Conservation (phyloP, 441 rosid genomes). For the Geranium incanum region DNA sequence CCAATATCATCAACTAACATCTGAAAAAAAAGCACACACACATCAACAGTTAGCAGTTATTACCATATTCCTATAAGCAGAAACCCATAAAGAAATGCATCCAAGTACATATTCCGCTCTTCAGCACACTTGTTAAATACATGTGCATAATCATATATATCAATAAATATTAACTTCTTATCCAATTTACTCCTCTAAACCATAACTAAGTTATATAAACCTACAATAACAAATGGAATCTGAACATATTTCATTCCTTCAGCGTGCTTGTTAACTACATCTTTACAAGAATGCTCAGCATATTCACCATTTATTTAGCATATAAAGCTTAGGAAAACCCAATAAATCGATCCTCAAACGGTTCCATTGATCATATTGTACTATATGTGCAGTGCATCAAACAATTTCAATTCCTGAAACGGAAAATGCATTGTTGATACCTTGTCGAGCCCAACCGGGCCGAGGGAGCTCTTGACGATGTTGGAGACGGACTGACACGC, state of each 20-base stretch:
- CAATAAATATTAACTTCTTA: too few species aligned
- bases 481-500: slow-evolving; percentile 95
- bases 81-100: neutral
- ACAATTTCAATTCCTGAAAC: neutral
- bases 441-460: slow-evolving; percentile 98
- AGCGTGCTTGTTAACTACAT: neutral
- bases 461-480: slow-evolving; percentile 91
- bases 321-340: too few species aligned
- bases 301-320: too few species aligned
- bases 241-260: neutral
- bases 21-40: slow-evolving; percentile 25
- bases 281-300: neutral
- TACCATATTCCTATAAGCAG: neutral
- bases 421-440: slow-evolving; percentile 24
- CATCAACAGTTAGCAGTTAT: neutral
- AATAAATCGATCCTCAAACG: too few species aligned
- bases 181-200: neutral
- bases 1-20: slow-evolving; percentile 97
- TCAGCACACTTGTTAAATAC: neutral
- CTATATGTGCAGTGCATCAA: neutral
- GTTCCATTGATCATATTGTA: neutral
- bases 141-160: neutral
- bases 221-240: neutral
- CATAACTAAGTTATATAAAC: neutral
- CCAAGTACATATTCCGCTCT: neutral